phyloP scores from a whole-genome alignment of 176 grass and related monocot genomes.

The Thalia dealbata region DNA sequence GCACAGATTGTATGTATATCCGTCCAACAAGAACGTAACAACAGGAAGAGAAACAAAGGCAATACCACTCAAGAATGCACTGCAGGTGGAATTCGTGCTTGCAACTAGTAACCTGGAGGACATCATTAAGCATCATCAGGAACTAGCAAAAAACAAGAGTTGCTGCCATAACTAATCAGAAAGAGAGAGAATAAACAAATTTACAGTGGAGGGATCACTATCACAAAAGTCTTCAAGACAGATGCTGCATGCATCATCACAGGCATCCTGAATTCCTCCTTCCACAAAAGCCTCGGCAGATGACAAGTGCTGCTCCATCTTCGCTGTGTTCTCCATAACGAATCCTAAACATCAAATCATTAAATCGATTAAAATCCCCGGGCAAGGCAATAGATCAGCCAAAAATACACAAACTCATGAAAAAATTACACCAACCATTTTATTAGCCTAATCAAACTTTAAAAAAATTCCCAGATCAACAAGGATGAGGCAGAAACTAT shows the following conservation, averaged over 20 bases:
- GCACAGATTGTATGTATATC: not conserved
- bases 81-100: constrained; percentile 97
- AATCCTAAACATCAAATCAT: not conserved
- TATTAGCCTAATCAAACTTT: not conserved
- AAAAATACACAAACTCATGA: not conserved
- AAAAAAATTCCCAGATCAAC: not conserved
- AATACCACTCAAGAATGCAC: constrained; percentile 98
- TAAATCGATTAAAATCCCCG: no score
- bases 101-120: constrained; percentile 80
- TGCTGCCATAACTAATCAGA: not conserved
- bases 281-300: constrained; percentile 73
- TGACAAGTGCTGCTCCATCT: constrained; percentile 58
- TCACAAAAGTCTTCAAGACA: constrained; percentile 77
- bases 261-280: constrained; percentile 84
- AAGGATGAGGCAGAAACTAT: not conserved
- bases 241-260: constrained; percentile 92
- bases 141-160: not conserved
- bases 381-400: not conserved
- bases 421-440: not conserved
- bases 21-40: not conserved
- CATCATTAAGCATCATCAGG: not conserved
- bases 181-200: constrained; percentile 2
- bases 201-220: constrained; percentile 76
- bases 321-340: constrained; percentile 30
- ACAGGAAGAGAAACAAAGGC: not conserved